Base-by-base conservation (phyloP, 257 asterid genomes). In the Fraxinus anomala region DNA sequence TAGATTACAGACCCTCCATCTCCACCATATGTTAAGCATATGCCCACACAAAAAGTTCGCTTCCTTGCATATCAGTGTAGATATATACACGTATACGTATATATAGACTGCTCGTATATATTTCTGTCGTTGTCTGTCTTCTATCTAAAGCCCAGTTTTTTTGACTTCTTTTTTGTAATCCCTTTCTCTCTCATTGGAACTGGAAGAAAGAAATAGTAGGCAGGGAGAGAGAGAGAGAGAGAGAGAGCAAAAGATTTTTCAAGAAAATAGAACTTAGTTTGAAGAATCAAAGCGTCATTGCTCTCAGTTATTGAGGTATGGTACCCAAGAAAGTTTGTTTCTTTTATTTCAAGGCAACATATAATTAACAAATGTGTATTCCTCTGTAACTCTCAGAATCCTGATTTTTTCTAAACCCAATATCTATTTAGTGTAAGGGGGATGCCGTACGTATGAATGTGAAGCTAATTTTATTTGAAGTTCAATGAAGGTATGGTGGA, bases 241-340 rank as follows among this genome's bases (percentile, higher is more conserved):
- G 44, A 56, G 28, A 56, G 0, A 8, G 5, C 67, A 1, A 59
- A 21, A 59, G 68, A 63, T 11, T 21, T 24, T 37, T 44, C 65
- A 26, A 70, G 49, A 39, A 70, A 33, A 40, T 12, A 72, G 40
- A 47, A 26, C 33, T 13, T 1, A 42, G 9, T 67, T 68, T 68
- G 73, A 68, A 40, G 79, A 76, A 63, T 76, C 79, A 66, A 66
- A 76, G n/a, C 79, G 63, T 65, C 73, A 26, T 24, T 63, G 6
- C 36, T 63, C 3, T 26, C 36, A 24, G 13, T 26, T 63, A 63
- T 26, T 11, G 19, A 63, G 69, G 69, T 63, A 63, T 63, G 31
- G 7, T 63, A 63, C 10, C 21, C 34, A 28, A 24, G 69, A 63
- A 24, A 63, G 69, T 63, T 63, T 23, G 31, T 8, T 61, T 61